These are phyloP conservation scores for Xylaria sp. DNA, from an alignment of 2,329 filamentous ascomycete species.

Conservation along the genomic window DNA sequence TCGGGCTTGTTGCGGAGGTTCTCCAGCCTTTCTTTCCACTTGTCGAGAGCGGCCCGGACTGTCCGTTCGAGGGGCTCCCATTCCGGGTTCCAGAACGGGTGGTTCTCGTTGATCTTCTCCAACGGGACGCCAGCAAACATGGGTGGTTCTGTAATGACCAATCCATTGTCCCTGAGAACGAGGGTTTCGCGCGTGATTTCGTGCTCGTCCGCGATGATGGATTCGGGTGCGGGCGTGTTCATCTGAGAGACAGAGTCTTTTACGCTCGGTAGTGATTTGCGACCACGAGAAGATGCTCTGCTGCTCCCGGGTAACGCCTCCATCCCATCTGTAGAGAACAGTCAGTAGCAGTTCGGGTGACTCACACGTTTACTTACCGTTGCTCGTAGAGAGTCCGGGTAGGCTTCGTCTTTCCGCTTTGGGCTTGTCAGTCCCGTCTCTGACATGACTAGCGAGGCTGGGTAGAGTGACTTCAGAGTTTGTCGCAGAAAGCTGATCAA, in stretches of 20 bases:
- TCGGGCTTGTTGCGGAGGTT: conserved; percentile 33
- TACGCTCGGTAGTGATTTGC: conserved; percentile 40
- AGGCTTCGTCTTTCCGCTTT: conserved; percentile 41
- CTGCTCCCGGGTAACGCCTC: conserved; percentile 33
- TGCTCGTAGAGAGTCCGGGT: conserved; percentile 34
- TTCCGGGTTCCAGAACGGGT: conserved; percentile 62
- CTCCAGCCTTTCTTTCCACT: conserved; percentile 56
- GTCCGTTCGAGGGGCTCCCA: conserved; percentile 55
- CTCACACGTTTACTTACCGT: conserved; percentile 27
- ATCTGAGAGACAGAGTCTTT: conserved; percentile 34
- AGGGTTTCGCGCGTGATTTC: conserved; percentile 56
- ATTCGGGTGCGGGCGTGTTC: conserved; percentile 30
- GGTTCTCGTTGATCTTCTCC: conserved; percentile 53
- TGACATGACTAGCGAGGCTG: conserved; percentile 8
- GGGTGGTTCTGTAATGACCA: conserved; percentile 55
- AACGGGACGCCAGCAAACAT: conserved; percentile 60
- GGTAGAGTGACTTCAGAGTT: conserved; percentile 16
- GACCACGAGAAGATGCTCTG: conserved; percentile 37
- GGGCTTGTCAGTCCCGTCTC: conserved; percentile 36
- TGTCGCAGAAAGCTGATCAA: conserved; percentile 26
- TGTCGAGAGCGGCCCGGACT: conserved; percentile 51
- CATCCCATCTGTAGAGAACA: conserved; percentile 24
- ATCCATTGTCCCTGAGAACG: conserved; percentile 55
- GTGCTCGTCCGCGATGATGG: conserved; percentile 20
- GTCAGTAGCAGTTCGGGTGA: conserved; percentile 22